These are phyloP conservation scores for Ogataea nakhonphanomensis DNA, from an alignment of 805 yeast species.

Conservation along the genomic window DNA sequence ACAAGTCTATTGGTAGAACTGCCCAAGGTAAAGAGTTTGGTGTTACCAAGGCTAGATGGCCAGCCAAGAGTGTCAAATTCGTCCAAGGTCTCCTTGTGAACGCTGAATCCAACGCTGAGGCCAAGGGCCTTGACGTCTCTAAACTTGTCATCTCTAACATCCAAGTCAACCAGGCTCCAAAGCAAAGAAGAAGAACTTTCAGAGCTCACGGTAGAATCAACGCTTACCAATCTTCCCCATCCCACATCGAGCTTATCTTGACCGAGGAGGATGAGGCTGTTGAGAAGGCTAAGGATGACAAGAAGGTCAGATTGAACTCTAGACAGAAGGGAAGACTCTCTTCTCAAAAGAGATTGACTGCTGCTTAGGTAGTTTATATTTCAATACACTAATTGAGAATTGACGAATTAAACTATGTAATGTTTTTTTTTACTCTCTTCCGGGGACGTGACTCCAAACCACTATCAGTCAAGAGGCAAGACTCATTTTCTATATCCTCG, in stretches of 20 bases:
- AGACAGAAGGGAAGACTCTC: constrained; percentile 93
- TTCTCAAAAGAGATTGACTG: constrained; percentile 82
- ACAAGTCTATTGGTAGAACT: constrained; percentile 96
- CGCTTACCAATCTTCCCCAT: constrained; percentile 98
- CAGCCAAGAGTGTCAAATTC: constrained; percentile 96
- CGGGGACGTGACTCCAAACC: constrained; percentile 2
- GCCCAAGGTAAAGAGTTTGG: constrained; percentile 99
- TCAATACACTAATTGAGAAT: constrained; percentile 14
- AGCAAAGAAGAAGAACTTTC: constrained; percentile 99
- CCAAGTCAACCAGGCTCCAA: constrained; percentile 99
- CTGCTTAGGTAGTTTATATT: constrained; percentile 37
- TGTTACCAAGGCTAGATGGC: constrained; percentile 99
- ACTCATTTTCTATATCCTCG: constrained; percentile 14
- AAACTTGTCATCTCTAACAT: constrained; percentile 95
- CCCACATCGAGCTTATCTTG: constrained; percentile 96
- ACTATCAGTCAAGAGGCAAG: neutral
- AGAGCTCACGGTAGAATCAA: constrained; percentile 99
- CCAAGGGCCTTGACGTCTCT: constrained; percentile 96
- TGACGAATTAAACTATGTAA: constrained; percentile 5
- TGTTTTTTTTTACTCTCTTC: constrained; percentile 5
- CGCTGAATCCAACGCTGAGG: constrained; percentile 98
- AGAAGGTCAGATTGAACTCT: constrained; percentile 67
- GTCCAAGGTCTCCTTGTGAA: constrained; percentile 91
- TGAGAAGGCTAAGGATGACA: constrained; percentile 69
- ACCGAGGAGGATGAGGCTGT: constrained; percentile 94